phyloP scores from a whole-genome alignment of 2,329 filamentous ascomycete genomes.

The Samsoniella hepiali region DNA sequence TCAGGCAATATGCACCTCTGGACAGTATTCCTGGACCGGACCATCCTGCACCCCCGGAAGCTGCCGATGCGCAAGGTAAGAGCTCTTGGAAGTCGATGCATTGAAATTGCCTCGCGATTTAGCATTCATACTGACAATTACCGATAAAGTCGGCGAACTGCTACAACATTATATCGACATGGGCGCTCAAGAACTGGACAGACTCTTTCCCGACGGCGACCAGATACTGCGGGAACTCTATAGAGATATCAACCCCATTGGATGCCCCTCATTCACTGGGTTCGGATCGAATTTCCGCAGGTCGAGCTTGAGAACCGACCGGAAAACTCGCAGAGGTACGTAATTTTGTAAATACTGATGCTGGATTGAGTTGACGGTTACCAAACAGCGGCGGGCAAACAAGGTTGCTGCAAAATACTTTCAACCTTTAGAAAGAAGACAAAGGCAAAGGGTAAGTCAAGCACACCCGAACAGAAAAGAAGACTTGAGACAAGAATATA shows the following conservation, averaged over 20 bases:
- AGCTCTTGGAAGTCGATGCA: no score
- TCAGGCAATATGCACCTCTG: background rate
- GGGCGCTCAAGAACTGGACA: background rate
- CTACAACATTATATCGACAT: background rate
- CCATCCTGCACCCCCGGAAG: background rate
- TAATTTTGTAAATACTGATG: background rate
- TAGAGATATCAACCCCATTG: background rate
- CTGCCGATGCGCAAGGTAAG: background rate
- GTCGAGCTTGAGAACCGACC: no score
- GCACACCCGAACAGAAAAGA: rapidly evolving
- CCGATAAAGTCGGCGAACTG: background rate
- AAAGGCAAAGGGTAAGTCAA: background rate
- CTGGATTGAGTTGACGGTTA: background rate
- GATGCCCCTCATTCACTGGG: background rate
- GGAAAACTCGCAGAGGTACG: background rate
- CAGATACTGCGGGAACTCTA: background rate
- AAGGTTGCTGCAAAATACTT: background rate
- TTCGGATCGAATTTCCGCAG: background rate
- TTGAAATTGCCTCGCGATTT: no score
- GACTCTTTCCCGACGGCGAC: background rate
- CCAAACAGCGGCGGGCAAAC: background rate
- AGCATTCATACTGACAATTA: background rate
- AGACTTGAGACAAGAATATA: background rate
- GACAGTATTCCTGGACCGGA: background rate
- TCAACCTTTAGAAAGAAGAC: background rate